These are phyloP conservation scores for Botryobasidium botryosum DNA, from an alignment of 768 basidiomycete genomes.

Conservation along the genomic window DNA sequence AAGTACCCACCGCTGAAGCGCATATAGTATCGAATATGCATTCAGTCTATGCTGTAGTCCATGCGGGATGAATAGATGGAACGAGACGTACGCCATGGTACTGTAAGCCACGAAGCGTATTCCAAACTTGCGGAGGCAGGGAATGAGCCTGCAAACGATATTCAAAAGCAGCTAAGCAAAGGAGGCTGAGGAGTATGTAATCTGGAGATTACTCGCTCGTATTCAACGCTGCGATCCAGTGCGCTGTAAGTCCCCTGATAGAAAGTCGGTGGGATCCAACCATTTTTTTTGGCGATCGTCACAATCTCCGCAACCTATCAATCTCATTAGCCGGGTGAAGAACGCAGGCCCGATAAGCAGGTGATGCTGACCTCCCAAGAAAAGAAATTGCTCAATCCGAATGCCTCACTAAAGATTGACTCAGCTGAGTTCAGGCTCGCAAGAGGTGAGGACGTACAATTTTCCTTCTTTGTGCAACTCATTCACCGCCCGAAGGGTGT, in stretches of 20 bases:
- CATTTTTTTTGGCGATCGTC: conserved; percentile 25
- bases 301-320: conserved; percentile 30
- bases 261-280: conserved; percentile 31
- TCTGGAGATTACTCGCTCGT: no score
- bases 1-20: no score
- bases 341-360: conserved; percentile 4
- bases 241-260: conserved; percentile 30
- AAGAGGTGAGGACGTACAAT: no score
- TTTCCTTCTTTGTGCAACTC: conserved; percentile 35
- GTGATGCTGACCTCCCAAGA: conserved; percentile 20
- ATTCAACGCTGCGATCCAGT: no score
- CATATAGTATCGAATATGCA: no score
- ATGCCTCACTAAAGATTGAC: conserved; percentile 16
- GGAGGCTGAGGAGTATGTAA: no score
- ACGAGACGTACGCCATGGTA: conserved; percentile 11
- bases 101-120: conserved; percentile 12
- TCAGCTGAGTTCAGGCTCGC: no score
- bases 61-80: no score
- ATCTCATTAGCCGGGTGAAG: conserved; percentile 4
- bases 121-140: conserved; percentile 11
- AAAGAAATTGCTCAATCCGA: conserved; percentile 30
- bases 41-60: no score
- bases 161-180: no score
- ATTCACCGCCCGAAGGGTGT: conserved; percentile 30
- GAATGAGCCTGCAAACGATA: no score